These are phyloP conservation scores for Termitomyces sp. DNA, from an alignment of 768 basidiomycete species.

Conservation along the genomic window DNA sequence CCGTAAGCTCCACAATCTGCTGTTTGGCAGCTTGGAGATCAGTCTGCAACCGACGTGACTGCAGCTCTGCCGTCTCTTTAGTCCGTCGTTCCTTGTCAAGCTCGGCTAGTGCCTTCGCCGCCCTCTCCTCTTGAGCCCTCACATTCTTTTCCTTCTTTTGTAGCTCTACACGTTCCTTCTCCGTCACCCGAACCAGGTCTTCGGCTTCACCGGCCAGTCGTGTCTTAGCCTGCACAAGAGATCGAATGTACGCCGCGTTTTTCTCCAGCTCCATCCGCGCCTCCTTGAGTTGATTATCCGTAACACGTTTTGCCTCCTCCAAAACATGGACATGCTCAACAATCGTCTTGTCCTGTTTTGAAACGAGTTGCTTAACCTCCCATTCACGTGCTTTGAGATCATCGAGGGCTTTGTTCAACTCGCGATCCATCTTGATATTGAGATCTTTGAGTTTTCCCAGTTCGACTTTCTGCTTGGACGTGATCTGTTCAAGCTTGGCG, in stretches of 20 bases:
- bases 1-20: constrained; percentile 53
- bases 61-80: constrained; percentile 63
- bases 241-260: constrained; percentile 72
- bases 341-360: constrained; percentile 94
- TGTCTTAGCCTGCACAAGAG: constrained; percentile 79
- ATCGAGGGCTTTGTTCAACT: constrained; percentile 74
- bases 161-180: constrained; percentile 62
- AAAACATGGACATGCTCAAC: constrained; percentile 97
- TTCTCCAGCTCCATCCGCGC: constrained; percentile 76
- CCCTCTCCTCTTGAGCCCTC: constrained; percentile 59
- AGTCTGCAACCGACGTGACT: constrained; percentile 53
- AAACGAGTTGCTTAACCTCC: constrained; percentile 83
- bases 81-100: constrained; percentile 66
- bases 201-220: constrained; percentile 78
- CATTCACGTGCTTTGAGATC: constrained; percentile 81
- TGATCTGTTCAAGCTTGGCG: constrained; percentile 66
- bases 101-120: constrained; percentile 49
- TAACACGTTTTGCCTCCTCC: constrained; percentile 92
- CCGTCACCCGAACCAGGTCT: constrained; percentile 72
- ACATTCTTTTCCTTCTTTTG: constrained; percentile 67
- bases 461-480: constrained; percentile 65
- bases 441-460: constrained; percentile 64
- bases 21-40: constrained; percentile 55
- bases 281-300: constrained; percentile 85
- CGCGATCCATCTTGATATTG: constrained; percentile 69